These are phyloP conservation scores for Sutorius eximius DNA, from an alignment of 1,284 basidiomycete genomes.

Conservation along the genomic window DNA sequence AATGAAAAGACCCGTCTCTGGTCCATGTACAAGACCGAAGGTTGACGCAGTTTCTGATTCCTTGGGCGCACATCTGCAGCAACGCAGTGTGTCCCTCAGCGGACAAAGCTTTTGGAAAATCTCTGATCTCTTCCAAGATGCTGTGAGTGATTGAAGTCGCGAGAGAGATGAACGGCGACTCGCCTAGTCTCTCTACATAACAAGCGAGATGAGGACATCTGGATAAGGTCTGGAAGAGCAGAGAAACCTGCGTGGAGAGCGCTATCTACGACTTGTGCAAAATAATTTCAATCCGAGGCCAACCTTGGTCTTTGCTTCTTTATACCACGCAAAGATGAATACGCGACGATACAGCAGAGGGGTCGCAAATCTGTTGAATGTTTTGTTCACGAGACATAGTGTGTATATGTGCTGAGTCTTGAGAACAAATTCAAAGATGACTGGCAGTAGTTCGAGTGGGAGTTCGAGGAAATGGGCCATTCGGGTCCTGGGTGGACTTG, in stretches of 20 bases:
- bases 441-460: conserved; percentile 59
- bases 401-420: conserved; percentile 52
- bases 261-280: not conserved
- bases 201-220: conserved; percentile 49
- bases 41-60: conserved; percentile 59
- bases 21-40: conserved; percentile 70
- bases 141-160: conserved; percentile 4
- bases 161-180: conserved; percentile 16
- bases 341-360: conserved; percentile 54
- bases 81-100: conserved; percentile 35
- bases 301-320: conserved; percentile 58
- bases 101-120: conserved; percentile 56
- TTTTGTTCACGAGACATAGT: conserved; percentile 54
- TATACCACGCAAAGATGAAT: conserved; percentile 68
- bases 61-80: conserved; percentile 43
- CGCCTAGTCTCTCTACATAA: conserved; percentile 56
- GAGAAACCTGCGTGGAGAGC: conserved; percentile 42
- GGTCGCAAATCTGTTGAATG: conserved; percentile 50
- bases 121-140: conserved; percentile 52
- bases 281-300: not conserved
- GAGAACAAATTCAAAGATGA: conserved; percentile 49
- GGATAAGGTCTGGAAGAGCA: conserved; percentile 53
- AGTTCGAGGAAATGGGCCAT: conserved; percentile 45
- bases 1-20: conserved; percentile 66
- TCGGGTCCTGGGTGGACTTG: not conserved